These are phyloP conservation scores for Globisporangium alternatum DNA, from an alignment of 352 stramenopile genomes.

Conservation along the genomic window DNA sequence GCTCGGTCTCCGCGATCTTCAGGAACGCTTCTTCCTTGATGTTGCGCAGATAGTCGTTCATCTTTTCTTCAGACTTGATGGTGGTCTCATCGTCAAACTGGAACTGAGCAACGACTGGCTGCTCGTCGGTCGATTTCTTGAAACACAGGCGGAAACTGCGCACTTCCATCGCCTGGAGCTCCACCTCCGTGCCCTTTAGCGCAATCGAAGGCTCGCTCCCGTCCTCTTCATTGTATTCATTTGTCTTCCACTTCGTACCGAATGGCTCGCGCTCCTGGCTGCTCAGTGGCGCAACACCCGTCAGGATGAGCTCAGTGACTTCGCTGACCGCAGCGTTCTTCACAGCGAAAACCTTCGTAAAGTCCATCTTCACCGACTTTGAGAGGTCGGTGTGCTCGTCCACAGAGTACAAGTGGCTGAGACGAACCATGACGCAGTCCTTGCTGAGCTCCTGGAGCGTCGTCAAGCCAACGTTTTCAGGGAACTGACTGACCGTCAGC, in stretches of 20 bases:
- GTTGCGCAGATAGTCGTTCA: slow-evolving; percentile 12
- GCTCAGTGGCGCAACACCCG: slow-evolving; percentile 64
- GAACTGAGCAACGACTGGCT: neutral
- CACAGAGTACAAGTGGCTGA: slow-evolving; percentile 93
- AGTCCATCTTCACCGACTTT: slow-evolving; percentile 70
- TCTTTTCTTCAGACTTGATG: neutral
- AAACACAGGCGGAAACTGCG: slow-evolving; percentile 88
- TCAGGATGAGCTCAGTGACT: slow-evolving; percentile 88
- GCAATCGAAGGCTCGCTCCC: slow-evolving; percentile 27
- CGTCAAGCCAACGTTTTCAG: slow-evolving; percentile 91
- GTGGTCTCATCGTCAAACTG: neutral
- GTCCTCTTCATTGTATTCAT: slow-evolving; percentile 26
- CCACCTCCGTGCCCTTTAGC: slow-evolving; percentile 54
- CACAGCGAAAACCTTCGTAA: slow-evolving; percentile 49
- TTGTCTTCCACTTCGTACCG: slow-evolving; percentile 33
- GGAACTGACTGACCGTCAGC: slow-evolving; percentile 73
- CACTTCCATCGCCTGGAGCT: slow-evolving; percentile 91
- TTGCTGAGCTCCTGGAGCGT: slow-evolving; percentile 84
- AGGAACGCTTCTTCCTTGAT: slow-evolving; percentile 22
- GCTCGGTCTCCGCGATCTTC: slow-evolving; percentile 6
- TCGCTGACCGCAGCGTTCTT: slow-evolving; percentile 49
- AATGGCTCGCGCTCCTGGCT: slow-evolving; percentile 14
- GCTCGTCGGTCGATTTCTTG: slow-evolving; percentile 12
- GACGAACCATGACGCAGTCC: slow-evolving; percentile 83
- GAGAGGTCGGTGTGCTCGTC: slow-evolving; percentile 84